Percentiles rank a stretch among this genome's conserved stretches.
Conservation (phyloP, 768 basidiomycete genomes). For the Mycena polygramma region DNA sequence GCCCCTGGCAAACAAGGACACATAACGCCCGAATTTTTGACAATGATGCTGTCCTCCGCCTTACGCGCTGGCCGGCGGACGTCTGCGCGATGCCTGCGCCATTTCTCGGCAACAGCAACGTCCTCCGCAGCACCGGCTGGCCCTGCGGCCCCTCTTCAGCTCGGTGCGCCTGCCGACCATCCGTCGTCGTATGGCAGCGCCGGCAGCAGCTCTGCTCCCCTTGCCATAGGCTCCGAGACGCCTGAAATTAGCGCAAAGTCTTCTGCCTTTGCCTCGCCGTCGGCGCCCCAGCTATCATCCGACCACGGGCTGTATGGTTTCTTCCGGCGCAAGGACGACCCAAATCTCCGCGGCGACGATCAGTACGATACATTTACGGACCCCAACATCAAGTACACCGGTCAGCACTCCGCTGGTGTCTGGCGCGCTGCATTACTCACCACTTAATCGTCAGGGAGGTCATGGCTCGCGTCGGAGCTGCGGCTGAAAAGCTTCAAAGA, state of each 20-base stretch:
- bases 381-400: constrained; percentile 7
- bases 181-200: constrained; percentile 1
- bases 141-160: constrained; percentile 1
- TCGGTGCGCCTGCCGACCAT: constrained; percentile 17
- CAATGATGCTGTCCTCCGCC: constrained; percentile 27
- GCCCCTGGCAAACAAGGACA: constrained; percentile 17
- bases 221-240: constrained; percentile 17
- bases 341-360: constrained; percentile 59
- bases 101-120: constrained; percentile 14
- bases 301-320: constrained; percentile 86
- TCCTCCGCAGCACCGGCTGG: constrained; percentile 1
- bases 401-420: constrained; percentile 9
- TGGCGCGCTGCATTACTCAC: constrained; percentile 46
- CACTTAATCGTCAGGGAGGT: constrained; percentile 68
- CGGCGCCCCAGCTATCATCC: constrained; percentile 43
- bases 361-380: constrained; percentile 60
- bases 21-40: constrained; percentile 1
- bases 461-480: constrained; percentile 90
- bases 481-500: constrained; percentile 93
- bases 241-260: neutral
- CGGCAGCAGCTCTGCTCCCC: constrained; percentile 9
- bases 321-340: constrained; percentile 70
- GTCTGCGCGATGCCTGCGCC: constrained; percentile 29
- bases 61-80: constrained; percentile 26
- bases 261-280: constrained; percentile 19